These are phyloP conservation scores for Erysimum cheiri DNA, from an alignment of 441 rosid genomes.

Conservation along the genomic window DNA sequence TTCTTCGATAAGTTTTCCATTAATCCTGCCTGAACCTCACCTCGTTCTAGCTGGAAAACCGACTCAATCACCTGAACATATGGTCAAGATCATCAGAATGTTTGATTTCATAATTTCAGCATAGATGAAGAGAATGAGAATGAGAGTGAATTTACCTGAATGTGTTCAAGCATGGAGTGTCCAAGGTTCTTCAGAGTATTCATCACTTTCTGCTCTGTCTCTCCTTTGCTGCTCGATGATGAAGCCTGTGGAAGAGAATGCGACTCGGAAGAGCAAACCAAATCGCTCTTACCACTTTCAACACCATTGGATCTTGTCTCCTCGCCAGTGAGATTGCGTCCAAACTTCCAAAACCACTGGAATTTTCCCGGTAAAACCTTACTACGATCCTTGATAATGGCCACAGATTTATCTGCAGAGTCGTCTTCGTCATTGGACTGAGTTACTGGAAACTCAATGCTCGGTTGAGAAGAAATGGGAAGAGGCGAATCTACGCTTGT, in stretches of 20 bases:
- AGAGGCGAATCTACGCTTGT: constrained; percentile 48
- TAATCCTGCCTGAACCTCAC: constrained; percentile 58
- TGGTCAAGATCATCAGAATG: background rate
- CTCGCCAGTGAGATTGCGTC: constrained; percentile 58
- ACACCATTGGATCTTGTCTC: constrained; percentile 52
- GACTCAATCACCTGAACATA: constrained; percentile 79
- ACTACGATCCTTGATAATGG: constrained; percentile 56
- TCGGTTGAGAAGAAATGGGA: constrained; percentile 57
- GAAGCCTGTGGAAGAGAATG: constrained; percentile 48
- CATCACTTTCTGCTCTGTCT: constrained; percentile 72
- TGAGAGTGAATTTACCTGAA: constrained; percentile 66
- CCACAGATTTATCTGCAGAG: constrained; percentile 42
- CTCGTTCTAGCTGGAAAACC: constrained; percentile 87
- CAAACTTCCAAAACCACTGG: constrained; percentile 95
- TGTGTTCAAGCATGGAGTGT: constrained; percentile 88
- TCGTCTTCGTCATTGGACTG: constrained; percentile 44
- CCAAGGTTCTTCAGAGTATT: constrained; percentile 76
- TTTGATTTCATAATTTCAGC: background rate
- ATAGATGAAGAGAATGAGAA: background rate
- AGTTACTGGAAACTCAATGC: constrained; percentile 43
- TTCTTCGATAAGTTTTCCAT: constrained; percentile 70
- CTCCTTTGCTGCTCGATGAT: constrained; percentile 54
- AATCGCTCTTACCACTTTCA: constrained; percentile 45
- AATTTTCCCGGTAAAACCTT: constrained; percentile 67
- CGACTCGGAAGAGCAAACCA: constrained; percentile 39